Base-by-base conservation (phyloP, 371 early-diverging fungal genomes). In the Rhizopus microsporus region DNA sequence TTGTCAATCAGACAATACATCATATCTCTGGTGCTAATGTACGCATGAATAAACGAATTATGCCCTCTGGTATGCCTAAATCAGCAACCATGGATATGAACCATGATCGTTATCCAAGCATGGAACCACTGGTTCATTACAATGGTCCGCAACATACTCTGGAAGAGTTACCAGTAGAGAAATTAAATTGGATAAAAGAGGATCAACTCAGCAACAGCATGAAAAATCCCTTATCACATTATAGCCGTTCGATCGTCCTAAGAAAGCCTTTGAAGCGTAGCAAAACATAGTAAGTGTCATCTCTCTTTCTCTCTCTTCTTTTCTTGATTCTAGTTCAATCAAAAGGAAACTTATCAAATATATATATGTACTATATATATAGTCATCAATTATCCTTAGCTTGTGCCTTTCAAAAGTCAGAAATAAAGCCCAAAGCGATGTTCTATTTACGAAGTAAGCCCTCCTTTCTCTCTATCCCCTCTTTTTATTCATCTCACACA, bases 171-270 rank as follows among this genome's bases (percentile, higher is more conserved):
- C 63, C 72, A 2, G 44, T 57, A 4, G 72, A 72, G 16, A 72
- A 65, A 8, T 31, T 72, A 12, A 54, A 56, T 23, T 72, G 72
- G 72, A 65, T 72, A n/a, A 68, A 67, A 33, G 60, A 72, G n/a
- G 68, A 69, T 23, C 52, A 56, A 29, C 54, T 59, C 2, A 51
- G 53, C 9, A 43, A 52, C 6, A 35, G 51, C 7, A 47, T 67
- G 4, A 54, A 57, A 29, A 65, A 69, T 47, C 65, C 65, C 2
- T 34, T 65, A 9, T 52, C 63, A 17, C 54, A 65, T 35, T 69
- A 65, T 34, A 29, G 49, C 15, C 49, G 39, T 31, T 69, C 62
- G 3, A 62, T 62, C 47, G 69, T 69, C 2, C 40, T 69, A 9
- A 49, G 66, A 13, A 69, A 65, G 30, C 69, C 69, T 0, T 31